Evolutionary conservation across 306 rosid genomes (phyloP).

Genomic region (Luffa acutangula): DNA sequence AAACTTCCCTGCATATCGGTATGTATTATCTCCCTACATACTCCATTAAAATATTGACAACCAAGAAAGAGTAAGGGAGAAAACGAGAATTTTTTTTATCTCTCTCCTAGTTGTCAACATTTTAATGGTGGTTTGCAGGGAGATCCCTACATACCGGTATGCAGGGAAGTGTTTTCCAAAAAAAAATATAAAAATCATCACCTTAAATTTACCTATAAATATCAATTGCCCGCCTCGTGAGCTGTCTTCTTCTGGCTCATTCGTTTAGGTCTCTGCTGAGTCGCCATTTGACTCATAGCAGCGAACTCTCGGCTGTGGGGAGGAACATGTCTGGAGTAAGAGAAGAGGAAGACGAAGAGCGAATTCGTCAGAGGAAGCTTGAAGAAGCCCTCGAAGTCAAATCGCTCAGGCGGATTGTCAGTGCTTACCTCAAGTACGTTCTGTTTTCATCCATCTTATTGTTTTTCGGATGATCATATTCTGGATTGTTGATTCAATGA

Average conservation of each 20-base stretch:
- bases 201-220: background rate
- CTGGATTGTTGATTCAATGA: background rate
- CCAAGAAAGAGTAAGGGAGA: too few species aligned
- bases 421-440: slow-evolving; percentile 83
- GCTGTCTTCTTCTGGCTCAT: background rate
- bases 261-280: background rate
- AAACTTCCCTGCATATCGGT: too few species aligned
- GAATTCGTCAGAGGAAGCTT: slow-evolving; percentile 49
- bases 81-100: too few species aligned
- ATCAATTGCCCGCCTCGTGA: background rate
- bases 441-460: background rate
- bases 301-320: background rate
- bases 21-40: too few species aligned
- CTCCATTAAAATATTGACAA: too few species aligned
- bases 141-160: too few species aligned
- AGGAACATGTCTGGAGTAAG: slow-evolving; percentile 10
- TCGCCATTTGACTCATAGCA: slow-evolving; percentile 5
- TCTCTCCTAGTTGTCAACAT: too few species aligned
- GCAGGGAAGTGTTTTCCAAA: too few species aligned
- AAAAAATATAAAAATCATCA: background rate
- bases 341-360: slow-evolving; percentile 34
- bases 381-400: slow-evolving; percentile 90
- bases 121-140: too few species aligned
- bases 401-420: slow-evolving; percentile 78
- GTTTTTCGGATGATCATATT: background rate